A percentile compares a stretch with the other conserved stretches of the same genome.
Conservation (phyloP, 345 rosid species). For the Aurinia saxatilis region DNA sequence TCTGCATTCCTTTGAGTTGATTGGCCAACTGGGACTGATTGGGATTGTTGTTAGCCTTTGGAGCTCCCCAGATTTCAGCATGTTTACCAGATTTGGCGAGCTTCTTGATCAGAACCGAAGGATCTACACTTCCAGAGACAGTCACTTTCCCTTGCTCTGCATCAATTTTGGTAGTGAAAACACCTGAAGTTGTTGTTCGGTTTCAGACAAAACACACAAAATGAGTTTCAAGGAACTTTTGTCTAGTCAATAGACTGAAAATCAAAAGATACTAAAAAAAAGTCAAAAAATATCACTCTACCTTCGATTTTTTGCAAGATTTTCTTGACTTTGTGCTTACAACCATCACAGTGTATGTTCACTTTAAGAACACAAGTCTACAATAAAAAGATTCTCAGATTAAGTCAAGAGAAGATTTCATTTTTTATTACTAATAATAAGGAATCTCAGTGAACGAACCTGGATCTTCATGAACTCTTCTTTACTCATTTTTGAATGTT, state of each 20-base stretch:
- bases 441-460: conserved; percentile 29
- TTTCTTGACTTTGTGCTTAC: conserved; percentile 89
- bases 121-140: conserved; percentile 67
- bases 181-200: conserved; percentile 40
- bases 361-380: conserved; percentile 96
- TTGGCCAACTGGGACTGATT: conserved; percentile 43
- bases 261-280: background rate
- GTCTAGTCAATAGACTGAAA: conserved; percentile 3
- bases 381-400: conserved; percentile 26
- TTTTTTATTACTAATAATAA: too few species aligned
- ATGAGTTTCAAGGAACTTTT: conserved; percentile 1
- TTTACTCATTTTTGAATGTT: conserved; percentile 94
- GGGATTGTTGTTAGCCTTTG: conserved; percentile 41
- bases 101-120: conserved; percentile 65
- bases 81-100: conserved; percentile 88
- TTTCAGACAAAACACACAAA: conserved; percentile 20
- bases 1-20: conserved; percentile 70
- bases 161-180: conserved; percentile 62
- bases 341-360: conserved; percentile 97
- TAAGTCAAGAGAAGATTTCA: background rate
- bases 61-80: conserved; percentile 83
- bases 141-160: conserved; percentile 84
- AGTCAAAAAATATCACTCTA: conserved; percentile 10
- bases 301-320: conserved; percentile 92
- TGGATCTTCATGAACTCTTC: conserved; percentile 97